Conservation (phyloP, 2,329 filamentous ascomycete genomes). For the Diaporthe capsici region DNA sequence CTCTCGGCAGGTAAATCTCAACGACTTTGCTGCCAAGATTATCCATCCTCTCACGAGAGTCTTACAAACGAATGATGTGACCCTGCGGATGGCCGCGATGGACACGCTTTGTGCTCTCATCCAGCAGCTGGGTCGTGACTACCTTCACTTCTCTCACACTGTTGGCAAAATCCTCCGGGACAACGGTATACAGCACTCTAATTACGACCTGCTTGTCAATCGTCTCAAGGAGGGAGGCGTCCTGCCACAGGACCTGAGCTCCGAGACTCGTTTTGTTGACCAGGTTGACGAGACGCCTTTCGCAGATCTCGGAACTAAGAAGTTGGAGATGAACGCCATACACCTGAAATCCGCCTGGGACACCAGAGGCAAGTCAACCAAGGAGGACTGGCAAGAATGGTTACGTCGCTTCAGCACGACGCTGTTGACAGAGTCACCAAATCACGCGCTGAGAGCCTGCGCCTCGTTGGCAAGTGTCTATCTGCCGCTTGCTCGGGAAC, state of each 20-base stretch:
- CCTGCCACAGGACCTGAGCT: conserved; percentile 93
- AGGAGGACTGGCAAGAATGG: conserved; percentile 99
- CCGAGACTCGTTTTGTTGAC: conserved; percentile 84
- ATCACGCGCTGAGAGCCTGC: conserved; percentile 93
- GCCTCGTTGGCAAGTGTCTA: conserved; percentile 93
- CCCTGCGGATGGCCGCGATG: conserved; percentile 84
- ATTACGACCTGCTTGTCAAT: conserved; percentile 91
- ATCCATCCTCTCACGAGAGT: conserved; percentile 93
- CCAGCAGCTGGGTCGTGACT: conserved; percentile 95
- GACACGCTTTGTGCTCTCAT: conserved; percentile 97
- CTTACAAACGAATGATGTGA: conserved; percentile 78
- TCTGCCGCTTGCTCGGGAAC: conserved; percentile 88
- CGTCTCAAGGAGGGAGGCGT: conserved; percentile 96
- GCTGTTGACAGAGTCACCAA: conserved; percentile 93
- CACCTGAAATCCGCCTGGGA: conserved; percentile 98
- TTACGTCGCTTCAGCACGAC: conserved; percentile 97
- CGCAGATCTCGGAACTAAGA: conserved; percentile 90
- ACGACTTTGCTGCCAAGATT: conserved; percentile 96
- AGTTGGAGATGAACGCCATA: conserved; percentile 96
- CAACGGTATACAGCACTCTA: conserved; percentile 87
- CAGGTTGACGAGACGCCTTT: conserved; percentile 85
- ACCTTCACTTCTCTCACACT: conserved; percentile 92
- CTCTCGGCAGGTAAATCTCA: conserved; percentile 95
- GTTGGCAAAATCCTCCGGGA: conserved; percentile 88
- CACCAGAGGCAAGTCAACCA: conserved; percentile 94